These are phyloP conservation scores for Endotrypanum monterogeii DNA, from an alignment of 208 protist species.

Conservation along the genomic window DNA sequence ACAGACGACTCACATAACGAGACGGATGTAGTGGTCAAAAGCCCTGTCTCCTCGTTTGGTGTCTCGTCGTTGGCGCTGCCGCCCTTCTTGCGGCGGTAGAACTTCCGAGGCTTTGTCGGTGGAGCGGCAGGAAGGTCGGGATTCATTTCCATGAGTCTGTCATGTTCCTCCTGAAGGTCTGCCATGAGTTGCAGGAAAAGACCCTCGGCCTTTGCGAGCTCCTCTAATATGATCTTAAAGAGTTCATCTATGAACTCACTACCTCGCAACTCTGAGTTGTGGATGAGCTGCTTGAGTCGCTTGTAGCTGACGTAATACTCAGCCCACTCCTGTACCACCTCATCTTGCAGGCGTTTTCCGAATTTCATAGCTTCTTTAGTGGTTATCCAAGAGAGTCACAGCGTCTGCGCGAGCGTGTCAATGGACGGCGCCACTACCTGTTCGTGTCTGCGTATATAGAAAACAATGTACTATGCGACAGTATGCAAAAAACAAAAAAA, in stretches of 20 bases:
- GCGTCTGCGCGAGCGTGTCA: background rate
- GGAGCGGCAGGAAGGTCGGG: slow-evolving; percentile 43
- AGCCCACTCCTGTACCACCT: slow-evolving; percentile 84
- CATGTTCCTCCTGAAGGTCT: slow-evolving; percentile 72
- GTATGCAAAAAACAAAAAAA: background rate
- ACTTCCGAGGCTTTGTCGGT: slow-evolving; percentile 36
- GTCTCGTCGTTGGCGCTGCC: slow-evolving; percentile 13
- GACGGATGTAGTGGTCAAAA: slow-evolving; percentile 29
- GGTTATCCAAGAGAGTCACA: background rate
- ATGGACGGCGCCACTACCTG: background rate
- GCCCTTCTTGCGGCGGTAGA: slow-evolving; percentile 56
- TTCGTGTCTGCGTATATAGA: background rate
- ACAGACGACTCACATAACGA: slow-evolving; percentile 42
- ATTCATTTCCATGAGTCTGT: slow-evolving; percentile 68
- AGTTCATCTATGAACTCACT: slow-evolving; percentile 76
- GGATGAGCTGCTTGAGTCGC: slow-evolving; percentile 82
- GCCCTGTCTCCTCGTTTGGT: slow-evolving; percentile 38
- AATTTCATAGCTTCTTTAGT: slow-evolving; percentile 81
- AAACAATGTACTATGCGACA: background rate
- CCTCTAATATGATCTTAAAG: slow-evolving; percentile 71
- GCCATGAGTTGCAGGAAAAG: slow-evolving; percentile 78
- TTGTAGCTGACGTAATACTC: slow-evolving; percentile 91
- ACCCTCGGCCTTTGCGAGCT: slow-evolving; percentile 71
- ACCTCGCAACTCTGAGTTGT: slow-evolving; percentile 69
- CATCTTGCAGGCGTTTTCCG: slow-evolving; percentile 86